These are phyloP conservation scores for Talaromyces sp. DNA, from an alignment of 2,329 filamentous ascomycete genomes.

Conservation along the genomic window DNA sequence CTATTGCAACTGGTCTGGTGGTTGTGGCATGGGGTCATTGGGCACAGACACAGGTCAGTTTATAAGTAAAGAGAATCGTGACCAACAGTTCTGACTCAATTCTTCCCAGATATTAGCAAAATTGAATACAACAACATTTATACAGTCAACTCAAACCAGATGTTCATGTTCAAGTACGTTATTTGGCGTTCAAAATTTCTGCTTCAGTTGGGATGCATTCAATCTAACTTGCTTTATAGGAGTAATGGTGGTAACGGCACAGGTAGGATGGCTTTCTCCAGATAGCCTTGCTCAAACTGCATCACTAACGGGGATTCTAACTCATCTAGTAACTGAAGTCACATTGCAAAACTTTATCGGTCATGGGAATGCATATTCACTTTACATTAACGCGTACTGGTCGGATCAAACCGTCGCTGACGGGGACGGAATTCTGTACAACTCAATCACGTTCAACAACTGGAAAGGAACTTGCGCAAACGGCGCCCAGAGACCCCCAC, in stretches of 20 bases:
- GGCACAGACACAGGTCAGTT: slow-evolving; percentile 5
- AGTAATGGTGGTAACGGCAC: slow-evolving; percentile 8
- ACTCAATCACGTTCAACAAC: slow-evolving; percentile 9
- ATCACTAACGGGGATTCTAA: neutral
- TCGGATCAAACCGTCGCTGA: neutral
- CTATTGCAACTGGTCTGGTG: slow-evolving; percentile 12
- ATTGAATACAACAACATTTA: slow-evolving; percentile 8
- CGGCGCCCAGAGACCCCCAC: slow-evolving; percentile 6
- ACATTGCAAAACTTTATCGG: slow-evolving; percentile 10
- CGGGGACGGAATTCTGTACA: slow-evolving; percentile 4
- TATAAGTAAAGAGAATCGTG: neutral
- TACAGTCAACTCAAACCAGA: slow-evolving; percentile 9
- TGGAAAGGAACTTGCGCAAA: slow-evolving; percentile 10
- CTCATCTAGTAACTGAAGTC: slow-evolving; percentile 1
- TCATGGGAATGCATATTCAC: slow-evolving; percentile 7
- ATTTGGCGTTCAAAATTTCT: neutral
- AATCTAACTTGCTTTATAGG: neutral
- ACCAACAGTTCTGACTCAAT: neutral
- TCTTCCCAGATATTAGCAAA: slow-evolving; percentile 5
- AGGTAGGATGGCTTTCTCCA: neutral
- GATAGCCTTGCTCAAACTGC: neutral
- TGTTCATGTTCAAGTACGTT: slow-evolving; percentile 11
- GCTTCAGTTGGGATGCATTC: neutral
- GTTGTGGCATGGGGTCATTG: slow-evolving; percentile 8
- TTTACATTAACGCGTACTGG: slow-evolving; percentile 10